These are phyloP conservation scores for Pisolithus thermaeus DNA, from an alignment of 1,284 basidiomycete species.

Conservation along the genomic window DNA sequence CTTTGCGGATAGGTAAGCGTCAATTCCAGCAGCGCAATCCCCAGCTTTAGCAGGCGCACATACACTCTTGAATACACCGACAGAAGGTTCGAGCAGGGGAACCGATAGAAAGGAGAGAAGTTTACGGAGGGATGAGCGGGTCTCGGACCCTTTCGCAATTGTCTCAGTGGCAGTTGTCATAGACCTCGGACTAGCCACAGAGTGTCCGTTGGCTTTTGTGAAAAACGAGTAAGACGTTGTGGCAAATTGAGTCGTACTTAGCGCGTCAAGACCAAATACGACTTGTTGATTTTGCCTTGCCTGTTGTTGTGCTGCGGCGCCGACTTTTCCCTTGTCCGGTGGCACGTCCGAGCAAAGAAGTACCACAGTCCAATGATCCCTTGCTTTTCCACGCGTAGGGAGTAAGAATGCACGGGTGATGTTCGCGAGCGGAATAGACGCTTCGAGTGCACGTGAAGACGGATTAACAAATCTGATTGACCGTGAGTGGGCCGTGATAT, in stretches of 20 bases:
- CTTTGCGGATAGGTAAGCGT: slow-evolving; percentile 66
- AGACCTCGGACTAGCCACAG: slow-evolving; percentile 16
- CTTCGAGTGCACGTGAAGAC: slow-evolving; percentile 39
- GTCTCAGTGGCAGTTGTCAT: slow-evolving; percentile 10
- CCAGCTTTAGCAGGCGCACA: slow-evolving; percentile 33
- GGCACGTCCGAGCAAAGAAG: slow-evolving; percentile 48
- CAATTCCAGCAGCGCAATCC: slow-evolving; percentile 49
- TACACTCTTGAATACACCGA: slow-evolving; percentile 49
- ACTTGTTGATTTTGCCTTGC: slow-evolving; percentile 35
- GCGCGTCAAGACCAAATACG: slow-evolving; percentile 61
- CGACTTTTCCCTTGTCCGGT: slow-evolving; percentile 30
- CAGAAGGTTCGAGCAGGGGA: slow-evolving; percentile 44
- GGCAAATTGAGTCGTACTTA: slow-evolving; percentile 34
- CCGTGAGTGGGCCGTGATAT: slow-evolving; percentile 47
- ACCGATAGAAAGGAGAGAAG: slow-evolving; percentile 48
- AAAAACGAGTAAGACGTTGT: slow-evolving; percentile 32
- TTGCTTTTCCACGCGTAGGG: slow-evolving; percentile 60
- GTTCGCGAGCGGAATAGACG: slow-evolving; percentile 39
- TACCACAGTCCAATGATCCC: slow-evolving; percentile 62
- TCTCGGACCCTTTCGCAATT: slow-evolving; percentile 47
- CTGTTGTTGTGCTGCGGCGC: slow-evolving; percentile 19
- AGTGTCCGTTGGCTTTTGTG: not conserved
- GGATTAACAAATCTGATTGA: slow-evolving; percentile 48
- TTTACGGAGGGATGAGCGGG: slow-evolving; percentile 41
- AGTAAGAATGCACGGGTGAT: slow-evolving; percentile 56